Evolutionary conservation across 2,329 filamentous ascomycete species (phyloP), one percentile per base, ranked within the genome.

Genomic region (Penicillium sp.): DNA sequence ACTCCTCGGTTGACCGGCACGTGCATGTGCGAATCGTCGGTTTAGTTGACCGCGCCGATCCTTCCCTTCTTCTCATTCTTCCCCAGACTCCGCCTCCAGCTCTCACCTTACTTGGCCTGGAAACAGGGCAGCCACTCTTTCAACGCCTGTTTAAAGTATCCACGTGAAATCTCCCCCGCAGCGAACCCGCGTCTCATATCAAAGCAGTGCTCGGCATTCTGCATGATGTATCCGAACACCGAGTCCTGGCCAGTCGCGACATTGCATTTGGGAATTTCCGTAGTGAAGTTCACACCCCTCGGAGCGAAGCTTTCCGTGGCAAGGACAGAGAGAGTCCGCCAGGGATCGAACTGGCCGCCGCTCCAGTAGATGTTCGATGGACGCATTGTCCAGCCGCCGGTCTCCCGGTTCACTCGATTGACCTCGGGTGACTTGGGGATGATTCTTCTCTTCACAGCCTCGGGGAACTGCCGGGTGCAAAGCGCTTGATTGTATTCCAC

Each of bases 291-390:
- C 13, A 75, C 59, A 3, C 56, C 61, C 10, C 66, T 63, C 3
- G 76, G 75, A 3, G 73, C 72, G 35, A 69, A 71, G 0, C 55
- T 46, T 49, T 77, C 72, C 0, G 57, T 65, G 2, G 71, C 73
- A 0, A 79, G 65, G 0, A 72, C 68, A 0, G 71, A 74, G 2
- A 79, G 62, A 0, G 75, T 72, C 18, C 74, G 66, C 78, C 78
- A 81, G 3, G 77, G 77, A 49, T 81, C 78, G 53, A 73, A 78
- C 47, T 79, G 71, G 4, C 77, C 76, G 23, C 68, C 73, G 42
- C 67, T 74, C 68, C 75, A 80, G 66, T 75, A 79, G 1, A 71
- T 68, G 50, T 80, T 79, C 8, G 75, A 76, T 9, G 78, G 77
- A 1, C 76, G 73, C 46, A 79, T 75, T 35, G 61, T 57, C 77